Evolutionary conservation across 1,284 basidiomycete species (phyloP), one percentile per base, ranked within the genome.

Genomic region (Pseudozyma thailandica): DNA sequence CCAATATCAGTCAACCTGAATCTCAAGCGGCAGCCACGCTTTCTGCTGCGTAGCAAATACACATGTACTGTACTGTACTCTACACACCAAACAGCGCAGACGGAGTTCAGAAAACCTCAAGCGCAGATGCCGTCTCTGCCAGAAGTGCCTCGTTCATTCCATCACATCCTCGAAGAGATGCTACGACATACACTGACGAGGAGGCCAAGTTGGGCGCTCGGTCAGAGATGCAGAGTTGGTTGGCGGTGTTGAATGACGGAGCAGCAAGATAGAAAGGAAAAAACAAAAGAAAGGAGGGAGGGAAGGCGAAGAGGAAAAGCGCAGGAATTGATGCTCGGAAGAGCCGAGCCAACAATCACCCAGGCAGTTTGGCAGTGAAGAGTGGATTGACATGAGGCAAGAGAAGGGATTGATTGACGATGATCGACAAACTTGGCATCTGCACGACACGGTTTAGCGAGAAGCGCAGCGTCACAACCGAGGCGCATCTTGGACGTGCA

Each of bases 381-480:
- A 31, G 30, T 31, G 7, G 33, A 35, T n/a, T 35, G 33, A 35
- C 39, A 23, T 41, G 21, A 21, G 13, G 39, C 39, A 23, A n/a
- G 20, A n/a, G 23, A 26, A 35, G 21, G 25, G 28, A 41, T 38
- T 28, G 37, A 50, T 43, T 48, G 37, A 48, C 55, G 38, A 64
- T 54, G 62, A 64, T 64, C 62, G 62, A 64, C 62, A 58, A 64
- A 50, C 56, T 65, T 65, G 62, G 61, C 61, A 57, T 46, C 37
- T 51, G 54, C 45, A 35, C 16, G 41, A 49, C 33, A 47, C 35
- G 27, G 33, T 35, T 25, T 35, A 31, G 31, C 31, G 31, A 48
- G 23, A 20, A 37, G 33, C 15, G 15, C 46, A 48, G 37, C 37
- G 28, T 37, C 46, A 30, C 47, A 58, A 52, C 62, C 62, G 55